phyloP scores from a whole-genome alignment of 345 rosid species.

The Acer yangbiense region DNA sequence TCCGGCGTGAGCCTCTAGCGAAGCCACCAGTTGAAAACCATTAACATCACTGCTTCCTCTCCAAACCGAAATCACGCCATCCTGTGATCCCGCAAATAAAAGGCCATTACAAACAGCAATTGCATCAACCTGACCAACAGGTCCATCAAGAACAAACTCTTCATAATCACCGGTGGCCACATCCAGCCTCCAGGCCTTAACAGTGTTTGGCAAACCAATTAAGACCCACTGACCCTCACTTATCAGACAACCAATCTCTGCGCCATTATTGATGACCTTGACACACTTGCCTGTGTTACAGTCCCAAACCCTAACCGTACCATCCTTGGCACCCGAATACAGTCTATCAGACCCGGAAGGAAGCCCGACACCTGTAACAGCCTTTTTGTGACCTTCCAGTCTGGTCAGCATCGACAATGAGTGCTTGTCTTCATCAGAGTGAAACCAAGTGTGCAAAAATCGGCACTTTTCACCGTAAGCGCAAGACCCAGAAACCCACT shows the following conservation, averaged over 20 bases:
- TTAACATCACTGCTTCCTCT: not conserved
- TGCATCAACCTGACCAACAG: not conserved
- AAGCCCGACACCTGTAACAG: not conserved
- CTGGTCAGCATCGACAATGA: not conserved
- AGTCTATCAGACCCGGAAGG: constrained; percentile 19
- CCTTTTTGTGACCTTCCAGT: constrained; percentile 1
- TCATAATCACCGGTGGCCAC: not conserved
- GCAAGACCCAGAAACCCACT: constrained; percentile 6
- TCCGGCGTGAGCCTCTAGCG: not conserved
- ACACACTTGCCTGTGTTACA: constrained; percentile 7
- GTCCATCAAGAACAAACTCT: not conserved
- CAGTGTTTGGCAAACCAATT: not conserved
- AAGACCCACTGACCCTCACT: constrained; percentile 1
- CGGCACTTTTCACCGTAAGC: not conserved
- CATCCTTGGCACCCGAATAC: constrained; percentile 14
- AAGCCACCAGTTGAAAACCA: not conserved
- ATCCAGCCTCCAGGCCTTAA: not conserved
- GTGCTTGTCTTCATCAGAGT: not conserved
- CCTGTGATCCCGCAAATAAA: constrained; percentile 11
- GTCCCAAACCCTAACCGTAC: constrained; percentile 17
- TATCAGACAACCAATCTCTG: constrained; percentile 6
- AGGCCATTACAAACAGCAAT: not conserved
- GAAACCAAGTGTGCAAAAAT: not conserved
- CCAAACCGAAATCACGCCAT: constrained; percentile 13
- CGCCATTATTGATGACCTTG: not conserved